These are phyloP conservation scores for Fusarium albidum DNA, from an alignment of 2,329 filamentous ascomycete genomes.

Conservation along the genomic window DNA sequence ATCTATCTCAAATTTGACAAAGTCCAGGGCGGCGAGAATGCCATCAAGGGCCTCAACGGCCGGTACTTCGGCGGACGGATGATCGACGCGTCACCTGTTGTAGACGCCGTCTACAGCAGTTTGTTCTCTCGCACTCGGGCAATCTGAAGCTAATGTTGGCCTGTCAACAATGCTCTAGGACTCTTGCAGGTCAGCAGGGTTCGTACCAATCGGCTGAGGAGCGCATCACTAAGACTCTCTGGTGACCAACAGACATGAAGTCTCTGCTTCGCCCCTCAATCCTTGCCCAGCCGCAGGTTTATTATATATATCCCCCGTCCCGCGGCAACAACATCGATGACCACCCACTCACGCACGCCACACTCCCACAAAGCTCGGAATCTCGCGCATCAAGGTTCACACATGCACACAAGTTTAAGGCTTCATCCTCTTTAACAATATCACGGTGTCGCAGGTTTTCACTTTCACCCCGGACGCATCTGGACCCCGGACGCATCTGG, in stretches of 20 bases:
- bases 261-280: slow-evolving; percentile 32
- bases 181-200: slow-evolving; percentile 49
- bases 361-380: slow-evolving; percentile 14
- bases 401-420: slow-evolving; percentile 26
- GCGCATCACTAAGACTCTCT: slow-evolving; percentile 39
- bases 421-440: slow-evolving; percentile 36
- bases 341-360: slow-evolving; percentile 9
- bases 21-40: slow-evolving; percentile 94
- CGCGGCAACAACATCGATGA: slow-evolving; percentile 22
- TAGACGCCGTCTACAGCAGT: slow-evolving; percentile 98
- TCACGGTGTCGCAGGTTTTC: slow-evolving; percentile 40
- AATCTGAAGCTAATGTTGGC: slow-evolving; percentile 72
- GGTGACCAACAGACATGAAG: slow-evolving; percentile 41
- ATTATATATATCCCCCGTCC: not conserved
- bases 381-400: slow-evolving; percentile 31
- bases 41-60: slow-evolving; percentile 96
- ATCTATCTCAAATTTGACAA: slow-evolving; percentile 99
- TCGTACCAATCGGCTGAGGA: slow-evolving; percentile 35
- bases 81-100: slow-evolving; percentile 94
- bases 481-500: slow-evolving; percentile 26
- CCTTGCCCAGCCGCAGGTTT: slow-evolving; percentile 8
- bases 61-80: slow-evolving; percentile 92
- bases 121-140: slow-evolving; percentile 88
- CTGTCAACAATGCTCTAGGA: slow-evolving; percentile 57
- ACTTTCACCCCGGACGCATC: slow-evolving; percentile 18